These are phyloP conservation scores for Avena sativa DNA, from an alignment of 176 grass and related monocot species.

Conservation along the genomic window DNA sequence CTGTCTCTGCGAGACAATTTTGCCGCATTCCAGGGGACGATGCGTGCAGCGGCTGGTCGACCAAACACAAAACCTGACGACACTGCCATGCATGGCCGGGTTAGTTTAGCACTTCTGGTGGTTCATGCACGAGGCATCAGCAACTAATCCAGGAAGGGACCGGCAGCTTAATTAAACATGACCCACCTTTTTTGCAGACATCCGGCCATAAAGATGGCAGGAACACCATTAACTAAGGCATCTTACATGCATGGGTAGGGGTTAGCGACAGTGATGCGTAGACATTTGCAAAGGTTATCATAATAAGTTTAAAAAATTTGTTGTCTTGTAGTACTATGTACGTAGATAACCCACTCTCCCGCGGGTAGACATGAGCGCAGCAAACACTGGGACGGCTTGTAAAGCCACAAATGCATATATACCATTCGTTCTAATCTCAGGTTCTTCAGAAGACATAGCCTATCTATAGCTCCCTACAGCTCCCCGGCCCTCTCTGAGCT, in stretches of 20 bases:
- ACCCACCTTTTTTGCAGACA: constrained; percentile 44
- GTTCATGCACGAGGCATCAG: background rate
- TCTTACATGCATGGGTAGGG: background rate
- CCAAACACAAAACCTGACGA: background rate
- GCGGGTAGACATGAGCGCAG: constrained; percentile 39
- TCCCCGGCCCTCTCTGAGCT: background rate
- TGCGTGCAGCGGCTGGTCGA: constrained; percentile 3
- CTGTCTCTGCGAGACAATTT: background rate
- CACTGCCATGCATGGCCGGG: background rate
- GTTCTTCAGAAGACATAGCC: constrained; percentile 28
- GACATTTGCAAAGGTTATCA: constrained; percentile 5
- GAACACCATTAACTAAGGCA: background rate
- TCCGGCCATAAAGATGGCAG: constrained; percentile 27
- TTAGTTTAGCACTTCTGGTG: constrained; percentile 8
- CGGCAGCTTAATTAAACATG: constrained; percentile 20
- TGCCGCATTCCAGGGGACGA: constrained; percentile 40
- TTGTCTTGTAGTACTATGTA: background rate
- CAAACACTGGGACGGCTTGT: background rate
- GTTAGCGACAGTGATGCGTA: constrained; percentile 32
- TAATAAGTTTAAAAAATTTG: background rate
- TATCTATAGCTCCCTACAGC: background rate
- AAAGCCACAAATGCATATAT: constrained; percentile 41
- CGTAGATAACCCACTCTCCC: constrained; percentile 19
- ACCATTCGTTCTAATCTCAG: background rate
- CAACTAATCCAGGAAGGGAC: constrained; percentile 42